Evolutionary conservation across 345 rosid species (phyloP).

Genomic region (Hibiscus syriacus): DNA sequence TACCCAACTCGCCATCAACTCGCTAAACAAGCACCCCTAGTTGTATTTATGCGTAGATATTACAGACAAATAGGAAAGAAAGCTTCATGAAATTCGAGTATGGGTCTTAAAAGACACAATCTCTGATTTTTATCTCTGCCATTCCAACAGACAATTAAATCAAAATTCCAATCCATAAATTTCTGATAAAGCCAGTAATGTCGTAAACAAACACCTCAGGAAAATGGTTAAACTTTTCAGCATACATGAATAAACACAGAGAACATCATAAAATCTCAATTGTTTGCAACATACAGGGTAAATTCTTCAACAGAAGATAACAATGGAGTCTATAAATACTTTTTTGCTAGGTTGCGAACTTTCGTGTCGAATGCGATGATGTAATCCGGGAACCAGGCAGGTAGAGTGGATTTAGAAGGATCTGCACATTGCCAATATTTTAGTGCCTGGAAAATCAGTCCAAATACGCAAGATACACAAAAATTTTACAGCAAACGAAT

Average conservation of each 20-base stretch:
- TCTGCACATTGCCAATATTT: conserved; percentile 39
- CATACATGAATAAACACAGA: neutral
- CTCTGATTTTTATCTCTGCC: neutral
- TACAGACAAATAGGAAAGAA: neutral
- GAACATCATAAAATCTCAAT: neutral
- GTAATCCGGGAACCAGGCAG: conserved; percentile 87
- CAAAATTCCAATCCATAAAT: neutral
- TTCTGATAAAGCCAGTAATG: neutral
- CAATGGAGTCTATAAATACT: conserved; percentile 45
- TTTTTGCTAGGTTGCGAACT: conserved; percentile 91
- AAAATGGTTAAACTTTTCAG: neutral
- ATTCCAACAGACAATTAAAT: neutral
- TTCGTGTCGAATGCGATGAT: conserved; percentile 88
- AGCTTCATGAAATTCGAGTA: neutral
- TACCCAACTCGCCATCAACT: too few relatives aligned
- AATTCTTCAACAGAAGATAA: neutral
- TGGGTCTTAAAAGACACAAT: neutral
- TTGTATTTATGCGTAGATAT: too few relatives aligned
- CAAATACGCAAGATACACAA: too few relatives aligned
- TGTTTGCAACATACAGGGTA: neutral
- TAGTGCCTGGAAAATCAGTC: too few relatives aligned
- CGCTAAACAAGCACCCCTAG: too few relatives aligned
- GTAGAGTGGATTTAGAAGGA: conserved; percentile 83
- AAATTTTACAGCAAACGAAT: too few relatives aligned
- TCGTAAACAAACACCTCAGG: neutral